Conservation (phyloP, 192 early-diverging fungal species). For the Mortierella claussenii region DNA sequence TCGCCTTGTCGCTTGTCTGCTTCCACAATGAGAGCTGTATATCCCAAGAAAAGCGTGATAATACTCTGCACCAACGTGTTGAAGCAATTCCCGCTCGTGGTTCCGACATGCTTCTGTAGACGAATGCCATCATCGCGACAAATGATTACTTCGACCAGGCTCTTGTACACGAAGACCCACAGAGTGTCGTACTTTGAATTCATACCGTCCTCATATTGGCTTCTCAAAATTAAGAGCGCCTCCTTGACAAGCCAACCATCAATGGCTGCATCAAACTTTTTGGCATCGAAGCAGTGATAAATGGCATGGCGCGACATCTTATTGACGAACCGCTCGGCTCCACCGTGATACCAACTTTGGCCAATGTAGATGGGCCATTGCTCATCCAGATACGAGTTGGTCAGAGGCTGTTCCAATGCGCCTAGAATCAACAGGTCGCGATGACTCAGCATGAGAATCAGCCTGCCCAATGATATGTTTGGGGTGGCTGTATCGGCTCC, state of each 20-base stretch:
- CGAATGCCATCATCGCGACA: slow-evolving; percentile 48
- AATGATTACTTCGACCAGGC: slow-evolving; percentile 33
- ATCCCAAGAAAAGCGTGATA: slow-evolving; percentile 37
- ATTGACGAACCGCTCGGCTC: slow-evolving; percentile 41
- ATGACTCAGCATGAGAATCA: slow-evolving; percentile 48
- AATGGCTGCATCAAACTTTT: slow-evolving; percentile 45
- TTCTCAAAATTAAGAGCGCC: slow-evolving; percentile 23
- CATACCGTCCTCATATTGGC: slow-evolving; percentile 30
- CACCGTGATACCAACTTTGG: slow-evolving; percentile 41
- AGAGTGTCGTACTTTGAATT: slow-evolving; percentile 25
- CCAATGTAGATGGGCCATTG: slow-evolving; percentile 45
- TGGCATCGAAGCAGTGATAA: slow-evolving; percentile 49
- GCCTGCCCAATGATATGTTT: slow-evolving; percentile 34
- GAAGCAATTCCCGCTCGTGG: slow-evolving; percentile 46
- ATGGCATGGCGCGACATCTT: slow-evolving; percentile 26
- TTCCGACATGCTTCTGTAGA: slow-evolving; percentile 45
- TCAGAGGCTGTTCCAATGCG: slow-evolving; percentile 32
- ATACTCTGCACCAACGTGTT: slow-evolving; percentile 46
- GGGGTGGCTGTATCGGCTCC: too few species aligned
- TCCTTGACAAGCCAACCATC: slow-evolving; percentile 41
- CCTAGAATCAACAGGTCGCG: slow-evolving; percentile 39
- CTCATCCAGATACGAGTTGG: slow-evolving; percentile 24
- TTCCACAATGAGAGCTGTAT: slow-evolving; percentile 30
- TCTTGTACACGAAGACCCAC: slow-evolving; percentile 37
- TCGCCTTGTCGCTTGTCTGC: slow-evolving; percentile 11